Base-by-base conservation (phyloP, 306 rosid species). In the Trichosanthes truncata region DNA sequence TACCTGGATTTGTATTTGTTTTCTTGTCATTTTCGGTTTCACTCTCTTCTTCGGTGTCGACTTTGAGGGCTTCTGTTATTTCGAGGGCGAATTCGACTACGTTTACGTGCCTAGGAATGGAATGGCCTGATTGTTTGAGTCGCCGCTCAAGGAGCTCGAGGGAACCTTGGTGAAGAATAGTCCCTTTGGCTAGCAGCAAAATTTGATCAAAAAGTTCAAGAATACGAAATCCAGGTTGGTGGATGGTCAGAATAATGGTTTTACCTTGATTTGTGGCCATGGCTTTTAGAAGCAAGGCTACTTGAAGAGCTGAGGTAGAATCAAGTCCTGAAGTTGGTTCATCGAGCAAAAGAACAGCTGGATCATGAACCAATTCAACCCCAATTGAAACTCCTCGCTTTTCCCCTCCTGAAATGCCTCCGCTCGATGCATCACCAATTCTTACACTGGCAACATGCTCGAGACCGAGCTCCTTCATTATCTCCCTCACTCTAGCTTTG, bases 271-370 rank as follows among this genome's bases (percentile, higher is more conserved):
- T 78, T 6, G 40, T 15, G 48, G 88, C 89, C 79, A 88, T 76
- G 46, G 89, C 68, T 76, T 86, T 88, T 10, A 88, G 88, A 67
- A 88, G 63, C 66, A 78, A 33, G 23, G 84, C 81, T 18, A 84
- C 80, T 77, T 84, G 86, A 49, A 86, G 79, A 13, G 85, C 89
- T 8, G 89, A 84, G 26, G 84, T 79, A 1, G 89, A 88, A 74
- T 88, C 89, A 78, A 88, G 79, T 12, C 89, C 87, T 25, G 88
- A 84, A 20, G 91, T 88, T 36, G 88, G 86, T 69, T 86, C 89
- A 68, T 88, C 91, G 6, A 86, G 81, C 74, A 88, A 21, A 80
- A 88, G 82, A 43, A 86, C 88, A 29, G 81, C 79, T 6, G 89
- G 89, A 60, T 86, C 81, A 60, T 86, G 88, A 74, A 84, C 88